Conservation (phyloP, 73 alveolate genomes). For the Paraurostyla sp. region DNA sequence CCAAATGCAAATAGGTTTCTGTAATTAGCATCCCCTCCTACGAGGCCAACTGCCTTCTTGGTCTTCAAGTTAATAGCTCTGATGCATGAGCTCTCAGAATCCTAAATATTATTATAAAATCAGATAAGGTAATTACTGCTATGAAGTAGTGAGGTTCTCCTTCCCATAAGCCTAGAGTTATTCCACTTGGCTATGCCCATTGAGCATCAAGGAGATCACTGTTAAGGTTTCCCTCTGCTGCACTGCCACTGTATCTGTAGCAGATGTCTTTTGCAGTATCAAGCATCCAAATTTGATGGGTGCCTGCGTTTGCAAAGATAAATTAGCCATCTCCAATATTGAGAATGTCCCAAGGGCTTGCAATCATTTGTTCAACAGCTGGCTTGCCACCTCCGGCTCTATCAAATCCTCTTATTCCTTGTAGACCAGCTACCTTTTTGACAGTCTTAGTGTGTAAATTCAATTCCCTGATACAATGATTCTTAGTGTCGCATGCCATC, state of each 20-base stretch:
- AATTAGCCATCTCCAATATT: constrained; percentile 44
- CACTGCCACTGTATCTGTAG: constrained; percentile 64
- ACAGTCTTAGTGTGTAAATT: constrained; percentile 49
- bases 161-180: constrained; percentile 42
- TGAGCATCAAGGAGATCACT: constrained; percentile 16
- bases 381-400: constrained; percentile 53
- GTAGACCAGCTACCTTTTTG: constrained; percentile 41
- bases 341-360: constrained; percentile 71
- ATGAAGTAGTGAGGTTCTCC: constrained; percentile 55
- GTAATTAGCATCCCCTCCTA: constrained; percentile 65
- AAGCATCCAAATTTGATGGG: constrained; percentile 65
- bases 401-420: constrained; percentile 58
- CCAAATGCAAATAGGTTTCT: constrained; percentile 67
- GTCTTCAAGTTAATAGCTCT: constrained; percentile 60
- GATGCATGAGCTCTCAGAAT: constrained; percentile 61
- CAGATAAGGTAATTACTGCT: constrained; percentile 28
- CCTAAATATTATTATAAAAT: background rate
- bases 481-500: constrained; percentile 66
- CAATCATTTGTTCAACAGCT: constrained; percentile 37
- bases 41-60: constrained; percentile 16
- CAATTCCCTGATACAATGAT: constrained; percentile 58
- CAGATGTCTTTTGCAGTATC: constrained; percentile 48
- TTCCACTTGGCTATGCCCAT: constrained; percentile 72
- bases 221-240: constrained; percentile 67
- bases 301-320: constrained; percentile 59